A percentile compares a stretch with the other conserved stretches of the same genome.
phyloP scores from a whole-genome alignment of 2,329 filamentous ascomycete genomes.

The Pestalotiopsis sp. region DNA sequence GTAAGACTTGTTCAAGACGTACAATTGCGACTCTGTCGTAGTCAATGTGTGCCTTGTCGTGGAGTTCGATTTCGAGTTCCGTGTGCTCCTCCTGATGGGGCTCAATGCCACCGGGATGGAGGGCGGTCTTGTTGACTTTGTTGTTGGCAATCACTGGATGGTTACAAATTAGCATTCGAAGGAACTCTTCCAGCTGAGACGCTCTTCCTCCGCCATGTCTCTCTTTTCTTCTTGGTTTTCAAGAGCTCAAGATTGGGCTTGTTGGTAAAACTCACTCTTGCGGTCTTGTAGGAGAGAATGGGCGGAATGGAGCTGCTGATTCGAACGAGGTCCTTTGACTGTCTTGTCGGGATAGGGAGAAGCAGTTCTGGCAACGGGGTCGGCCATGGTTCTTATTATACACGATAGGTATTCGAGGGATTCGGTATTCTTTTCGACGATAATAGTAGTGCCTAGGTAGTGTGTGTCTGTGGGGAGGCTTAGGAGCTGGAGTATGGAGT shows the following conservation, averaged over 20 bases:
- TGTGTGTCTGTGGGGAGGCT: background rate
- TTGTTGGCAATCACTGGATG: slow-evolving; percentile 55
- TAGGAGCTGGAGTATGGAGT: slow-evolving; percentile 15
- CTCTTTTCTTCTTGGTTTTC: background rate
- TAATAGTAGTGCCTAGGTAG: background rate
- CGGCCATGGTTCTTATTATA: slow-evolving; percentile 36
- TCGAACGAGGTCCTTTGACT: slow-evolving; percentile 45
- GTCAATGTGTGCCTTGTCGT: slow-evolving; percentile 98
- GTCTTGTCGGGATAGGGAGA: slow-evolving; percentile 48
- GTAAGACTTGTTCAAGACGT: slow-evolving; percentile 40
- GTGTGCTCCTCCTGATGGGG: slow-evolving; percentile 79
- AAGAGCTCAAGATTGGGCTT: background rate
- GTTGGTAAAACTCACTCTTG: slow-evolving; percentile 26
- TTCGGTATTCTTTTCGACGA: slow-evolving; percentile 11
- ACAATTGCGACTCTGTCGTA: slow-evolving; percentile 98
- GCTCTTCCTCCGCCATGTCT: background rate
- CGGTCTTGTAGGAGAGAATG: slow-evolving; percentile 28
- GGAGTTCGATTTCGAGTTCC: slow-evolving; percentile 94
- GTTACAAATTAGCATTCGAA: slow-evolving; percentile 20
- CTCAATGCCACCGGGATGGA: slow-evolving; percentile 90
- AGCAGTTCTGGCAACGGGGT: slow-evolving; percentile 44
- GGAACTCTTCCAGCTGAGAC: background rate
- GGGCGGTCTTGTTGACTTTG: slow-evolving; percentile 84
- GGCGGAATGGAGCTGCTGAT: slow-evolving; percentile 41
- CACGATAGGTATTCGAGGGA: slow-evolving; percentile 19